Percentiles rank a stretch among this genome's conserved stretches.
phyloP scores from a whole-genome alignment of 140 eudicot species.

The Ambrosia hybrid region DNA sequence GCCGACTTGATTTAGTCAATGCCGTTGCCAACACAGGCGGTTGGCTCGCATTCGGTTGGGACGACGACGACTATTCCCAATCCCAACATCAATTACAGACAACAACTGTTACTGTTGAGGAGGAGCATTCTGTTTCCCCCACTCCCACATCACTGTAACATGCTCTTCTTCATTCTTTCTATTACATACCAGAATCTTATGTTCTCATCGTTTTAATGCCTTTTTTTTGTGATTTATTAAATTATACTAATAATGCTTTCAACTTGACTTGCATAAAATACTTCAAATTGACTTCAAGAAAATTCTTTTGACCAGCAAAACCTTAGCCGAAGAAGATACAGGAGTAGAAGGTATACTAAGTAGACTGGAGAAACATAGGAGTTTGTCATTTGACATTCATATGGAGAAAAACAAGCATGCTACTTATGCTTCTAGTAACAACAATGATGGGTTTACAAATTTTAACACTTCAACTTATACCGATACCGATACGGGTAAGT shows the following conservation, averaged over 20 bases:
- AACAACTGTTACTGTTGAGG: too few species aligned
- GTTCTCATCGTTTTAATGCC: too few species aligned
- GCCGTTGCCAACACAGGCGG: conserved; percentile 69
- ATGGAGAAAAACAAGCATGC: conserved; percentile 34
- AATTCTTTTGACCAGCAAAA: conserved; percentile 36
- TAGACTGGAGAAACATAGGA: conserved; percentile 72
- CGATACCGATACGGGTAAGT: conserved; percentile 36
- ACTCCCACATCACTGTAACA: too few species aligned
- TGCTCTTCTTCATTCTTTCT: too few species aligned
- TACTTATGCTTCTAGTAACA: conserved; percentile 23
- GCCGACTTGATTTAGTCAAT: conserved; percentile 70
- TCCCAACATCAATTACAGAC: too few species aligned
- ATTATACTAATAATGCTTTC: too few species aligned
- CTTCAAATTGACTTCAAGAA: conserved; percentile 4
- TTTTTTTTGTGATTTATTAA: too few species aligned
- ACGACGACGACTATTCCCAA: not conserved
- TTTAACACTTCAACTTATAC: conserved; percentile 23
- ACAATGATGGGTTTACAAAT: conserved; percentile 18
- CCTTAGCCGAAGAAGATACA: conserved; percentile 28
- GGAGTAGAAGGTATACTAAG: conserved; percentile 76
- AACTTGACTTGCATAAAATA: not conserved
- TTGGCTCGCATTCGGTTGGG: conserved; percentile 88
- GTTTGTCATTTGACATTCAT: conserved; percentile 42
- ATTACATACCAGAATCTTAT: too few species aligned
- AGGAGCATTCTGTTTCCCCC: too few species aligned